Base-by-base conservation (phyloP, 2,329 filamentous ascomycete species). In the Coniochaeta sp. region DNA sequence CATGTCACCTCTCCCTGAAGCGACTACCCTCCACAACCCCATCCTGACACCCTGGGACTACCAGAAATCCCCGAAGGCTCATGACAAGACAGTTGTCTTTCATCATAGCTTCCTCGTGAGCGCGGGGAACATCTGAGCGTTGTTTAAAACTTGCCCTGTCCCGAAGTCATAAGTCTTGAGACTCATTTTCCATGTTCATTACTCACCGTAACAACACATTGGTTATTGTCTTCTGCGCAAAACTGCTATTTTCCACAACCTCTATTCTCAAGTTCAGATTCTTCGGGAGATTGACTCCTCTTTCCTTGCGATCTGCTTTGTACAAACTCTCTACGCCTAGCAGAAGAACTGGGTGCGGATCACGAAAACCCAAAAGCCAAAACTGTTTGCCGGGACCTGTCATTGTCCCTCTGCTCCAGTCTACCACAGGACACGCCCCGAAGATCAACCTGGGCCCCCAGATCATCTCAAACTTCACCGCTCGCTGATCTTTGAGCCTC, bases 131-230 rank as follows among this genome's bases (percentile, higher is more conserved):
- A 32, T 24, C 26, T 30, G 50, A 40, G 18, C 22, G 12, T 40
- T 40, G 35, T 40, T n/a, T 60, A 57, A 59, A 60, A 54, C 55
- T 54, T 54, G 55, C 51, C 51, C 52, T 40, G 48, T 45, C 56
- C 38, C 35, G 52, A 33, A 48, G 20, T 24, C 48, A 26, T 47
- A 28, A 45, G 49, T n/a, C 48, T 48, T 45, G 48, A 30, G 8
- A 51, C 28, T 31, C 49, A 14, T 33, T 46, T 30, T 30, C 30
- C 47, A 27, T 33, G 31, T 14, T 12, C 31, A 33, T n/a, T 33
- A 33, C 31, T 14, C 6, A 14, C 14, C 14, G 10, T 33, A 7
- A n/a, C 31, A 10, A 30, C 27, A 12, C 6, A 33, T 12, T 14
- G 31, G 5, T 14, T 33, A 33, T 6, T 26, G 12, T 42, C 8